Base-by-base conservation (phyloP, 1,139 yeast species). In the Lodderomyces jiufengensis region DNA sequence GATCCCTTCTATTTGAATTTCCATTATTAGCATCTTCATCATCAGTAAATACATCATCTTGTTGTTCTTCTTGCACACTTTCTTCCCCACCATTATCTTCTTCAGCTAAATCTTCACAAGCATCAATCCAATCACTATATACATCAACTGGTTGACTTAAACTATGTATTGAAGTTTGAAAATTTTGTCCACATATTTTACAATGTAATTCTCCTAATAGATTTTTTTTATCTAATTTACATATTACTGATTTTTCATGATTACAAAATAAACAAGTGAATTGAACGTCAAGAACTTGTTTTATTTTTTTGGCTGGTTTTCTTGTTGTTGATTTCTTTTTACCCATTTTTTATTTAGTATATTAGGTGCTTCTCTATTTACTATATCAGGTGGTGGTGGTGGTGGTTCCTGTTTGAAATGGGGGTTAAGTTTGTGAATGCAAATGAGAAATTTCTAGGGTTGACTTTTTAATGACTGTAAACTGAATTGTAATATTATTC, bases 121-220 rank as follows among this genome's bases (percentile, higher is more conserved):
- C 98, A 66, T 92, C 98, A 40, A 88, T 88, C 98, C 98, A 92
- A 56, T 90, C 98, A 34, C 95, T 84, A 57, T 92, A 92, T 16
- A 92, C 86, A 59, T 92, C 98, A 28, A 92, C 90, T 0, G 98
- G 96, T 43, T 83, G 90, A 1, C 88, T 78, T 38, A 84, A 67
- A 32, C 84, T 78, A 57, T 87, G 87, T 49, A 90, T 87, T 33
- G 92, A 78, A 3, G 95, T 80, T 57, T 90, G 97, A 66, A 92
- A 94, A 33, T 79, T 77, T 55, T 92, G 97, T 1, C 97, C 97
- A 57, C 98, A 92, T 21, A 90, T 84, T 57, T 92, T 92, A 59
- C 98, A 92, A 44, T 78, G 80, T 43, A 92, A 65, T 27, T 84
- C 80, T 13, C 98, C 98, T 33, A 92, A 75, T 39, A 86, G 81